Percentiles rank a stretch among this genome's conserved stretches.
These are phyloP conservation scores for Boletus hoseneyae DNA, from an alignment of 1,284 basidiomycete species.

Conservation along the genomic window DNA sequence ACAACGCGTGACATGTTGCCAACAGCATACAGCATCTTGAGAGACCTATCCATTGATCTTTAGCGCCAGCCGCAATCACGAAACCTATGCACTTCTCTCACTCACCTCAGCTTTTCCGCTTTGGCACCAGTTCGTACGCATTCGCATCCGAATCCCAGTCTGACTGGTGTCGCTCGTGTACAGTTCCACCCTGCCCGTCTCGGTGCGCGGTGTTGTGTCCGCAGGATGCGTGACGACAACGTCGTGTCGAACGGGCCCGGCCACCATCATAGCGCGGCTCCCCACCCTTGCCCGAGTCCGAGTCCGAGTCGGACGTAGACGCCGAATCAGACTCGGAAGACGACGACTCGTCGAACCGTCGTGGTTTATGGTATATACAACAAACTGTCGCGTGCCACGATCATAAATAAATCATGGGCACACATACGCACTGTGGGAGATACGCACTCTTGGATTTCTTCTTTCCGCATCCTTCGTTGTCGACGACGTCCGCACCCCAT, in stretches of 20 bases:
- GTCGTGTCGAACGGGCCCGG: conserved; percentile 15
- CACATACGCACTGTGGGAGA: background rate
- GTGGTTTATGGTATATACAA: conserved; percentile 85
- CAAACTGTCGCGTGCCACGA: conserved; percentile 53
- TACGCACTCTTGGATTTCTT: conserved; percentile 83
- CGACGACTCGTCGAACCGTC: conserved; percentile 72
- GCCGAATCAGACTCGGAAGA: conserved; percentile 59
- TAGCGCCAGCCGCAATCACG: background rate
- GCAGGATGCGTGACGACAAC: conserved; percentile 5
- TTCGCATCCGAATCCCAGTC: conserved; percentile 20
- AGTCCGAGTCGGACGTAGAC: conserved; percentile 30
- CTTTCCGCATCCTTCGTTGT: conserved; percentile 77
- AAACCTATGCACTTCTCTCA: background rate
- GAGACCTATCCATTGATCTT: background rate
- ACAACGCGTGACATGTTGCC: background rate
- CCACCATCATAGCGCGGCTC: conserved; percentile 4
- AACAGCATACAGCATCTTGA: background rate
- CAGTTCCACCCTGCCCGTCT: conserved; percentile 5
- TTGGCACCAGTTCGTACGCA: conserved; percentile 25
- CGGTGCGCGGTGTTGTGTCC: conserved; percentile 3
- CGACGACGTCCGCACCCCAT: conserved; percentile 79
- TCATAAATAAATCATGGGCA: too few relatives aligned
- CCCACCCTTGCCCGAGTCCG: conserved; percentile 35
- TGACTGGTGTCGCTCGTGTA: conserved; percentile 15
- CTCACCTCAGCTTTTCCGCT: conserved; percentile 16